Evolutionary conservation across 164 flowering plant genomes (phyloP).

Genomic region (Nelumbo lutea): DNA sequence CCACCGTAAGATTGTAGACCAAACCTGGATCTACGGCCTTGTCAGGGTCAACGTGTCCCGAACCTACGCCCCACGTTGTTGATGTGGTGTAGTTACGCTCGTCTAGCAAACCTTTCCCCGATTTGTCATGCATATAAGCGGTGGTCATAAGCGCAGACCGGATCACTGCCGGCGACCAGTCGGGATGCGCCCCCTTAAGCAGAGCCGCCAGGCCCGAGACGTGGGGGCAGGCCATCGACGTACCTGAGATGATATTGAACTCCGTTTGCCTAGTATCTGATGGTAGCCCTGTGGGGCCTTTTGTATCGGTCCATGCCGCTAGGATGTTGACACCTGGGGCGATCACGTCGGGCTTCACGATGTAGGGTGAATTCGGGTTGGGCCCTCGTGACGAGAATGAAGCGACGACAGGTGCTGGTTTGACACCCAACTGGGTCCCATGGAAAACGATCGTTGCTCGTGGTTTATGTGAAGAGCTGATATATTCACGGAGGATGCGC

Average conservation of each 20-base stretch:
- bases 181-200: conserved; percentile 49
- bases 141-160: conserved; percentile 60
- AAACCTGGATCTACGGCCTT: conserved; percentile 42
- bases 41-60: conserved; percentile 48
- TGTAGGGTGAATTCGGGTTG: conserved; percentile 16
- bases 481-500: conserved; percentile 15
- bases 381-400: conserved; percentile 62
- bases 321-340: conserved; percentile 72
- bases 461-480: conserved; percentile 10
- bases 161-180: conserved; percentile 50
- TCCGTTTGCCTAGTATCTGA: conserved; percentile 32
- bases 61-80: conserved; percentile 33
- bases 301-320: conserved; percentile 49
- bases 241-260: conserved; percentile 59
- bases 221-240: conserved; percentile 68
- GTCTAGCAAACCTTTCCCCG: conserved; percentile 26
- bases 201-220: conserved; percentile 48
- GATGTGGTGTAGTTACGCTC: conserved; percentile 17
- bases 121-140: conserved; percentile 25
- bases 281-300: conserved; percentile 24
- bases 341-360: conserved; percentile 61
- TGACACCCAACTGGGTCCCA: conserved; percentile 35
- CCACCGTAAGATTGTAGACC: conserved; percentile 33
- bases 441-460: conserved; percentile 29
- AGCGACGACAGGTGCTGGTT: conserved; percentile 52